Evolutionary conservation across 495 filamentous ascomycete genomes (phyloP), one percentile per base, ranked within the genome.

Genomic region (Annulohypoxylon nitens): DNA sequence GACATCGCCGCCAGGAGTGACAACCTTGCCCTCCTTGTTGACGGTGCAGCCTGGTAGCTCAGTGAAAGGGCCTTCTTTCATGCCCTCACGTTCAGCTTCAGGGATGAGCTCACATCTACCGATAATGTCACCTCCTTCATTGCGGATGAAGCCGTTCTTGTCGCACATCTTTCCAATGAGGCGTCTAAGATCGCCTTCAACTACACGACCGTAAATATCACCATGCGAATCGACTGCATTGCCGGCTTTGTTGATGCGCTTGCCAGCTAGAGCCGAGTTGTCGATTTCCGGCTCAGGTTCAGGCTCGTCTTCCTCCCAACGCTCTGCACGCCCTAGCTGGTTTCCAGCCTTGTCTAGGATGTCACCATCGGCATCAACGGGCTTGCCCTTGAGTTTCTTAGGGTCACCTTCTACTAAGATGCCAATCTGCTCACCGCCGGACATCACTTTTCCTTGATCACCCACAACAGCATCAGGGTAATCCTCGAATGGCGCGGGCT

Each of bases 181-280:
- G 60, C 85, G 85, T 78, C 88, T 87, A 14, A 87, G 79, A 54
- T 94, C 89, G 20, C 93, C 93, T 74, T 93, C 91, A 47, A 90
- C 84, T 8, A 97, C 88, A 18, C 91, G 90, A 23, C 93, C 93
- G 70, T 88, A 90, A 73, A 96, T 91, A 18, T 84, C 84, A n/a
- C 93, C 93, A 30, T 85, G 84, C 25, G 81, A 79, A 75, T 97
- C 93, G 64, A 97, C 93, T 16, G 95, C 88, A 50, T 95, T 95
- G 53, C 93, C 93, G 7, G 85, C 86, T 80, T 96, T 96, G 83
- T 97, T 97, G 76, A 96, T 91, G 4, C 90, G 87, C 86, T 93
- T 93, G 61, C 93, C 93, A 4, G 92, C 93, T 4, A 97, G 84
- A 12, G 86, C 80, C 2, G 91, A 93, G 51, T 88, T 83, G 72